Evolutionary conservation across 116 monocot species (phyloP), one percentile per base, ranked within the genome.

Genomic region (Phalaenopsis hybrid): DNA sequence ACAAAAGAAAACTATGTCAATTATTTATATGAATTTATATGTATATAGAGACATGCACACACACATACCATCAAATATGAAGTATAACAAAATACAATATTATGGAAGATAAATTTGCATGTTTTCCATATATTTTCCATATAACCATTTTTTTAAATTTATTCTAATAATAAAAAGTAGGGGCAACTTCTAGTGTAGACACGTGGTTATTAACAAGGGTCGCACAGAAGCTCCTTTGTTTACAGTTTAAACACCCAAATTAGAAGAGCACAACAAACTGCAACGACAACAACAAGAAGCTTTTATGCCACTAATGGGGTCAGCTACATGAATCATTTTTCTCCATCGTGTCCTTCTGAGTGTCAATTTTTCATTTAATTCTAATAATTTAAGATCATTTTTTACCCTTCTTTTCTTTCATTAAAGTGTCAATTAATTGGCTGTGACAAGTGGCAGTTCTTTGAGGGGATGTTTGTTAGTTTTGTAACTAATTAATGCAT

Each of bases 1-100:
- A 12, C 10, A 78, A 58, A 74, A 79, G 70, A 83, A 79, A 52
- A 18, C 65, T 67, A 21, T 5, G 63, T 68, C 77, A 77, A 67
- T 79, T 79, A 20, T 50, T 77, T 18, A 41, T 28, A 76, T 76
- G 6, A 74, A 44, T 44, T 4, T 18, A 5, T 44, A 9, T 18
- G 13, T 7, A 68, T 69, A 68, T 6, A 31, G 2, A 68, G 4
- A 9, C 6, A 28, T 6, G 33, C 8, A n/a, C n/a, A 69, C 5
- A 69, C 8, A 33, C 31, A 12, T 74, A 4, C 4, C 41, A 15
- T 76, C 49, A 76, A 76, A 76, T 77, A 51, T 50, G 77, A 77
- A 23, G 21, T 51, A 9, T 1, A 13, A 21, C 11, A n/a, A 17
- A 75, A 75, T 46, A 75, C 46, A 20, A 15, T 18, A 45, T 46